Percentiles rank a stretch among this genome's conserved stretches.
These are phyloP conservation scores for Parasitella parasitica DNA, from an alignment of 371 early-diverging fungal species.

Conservation along the genomic window DNA sequence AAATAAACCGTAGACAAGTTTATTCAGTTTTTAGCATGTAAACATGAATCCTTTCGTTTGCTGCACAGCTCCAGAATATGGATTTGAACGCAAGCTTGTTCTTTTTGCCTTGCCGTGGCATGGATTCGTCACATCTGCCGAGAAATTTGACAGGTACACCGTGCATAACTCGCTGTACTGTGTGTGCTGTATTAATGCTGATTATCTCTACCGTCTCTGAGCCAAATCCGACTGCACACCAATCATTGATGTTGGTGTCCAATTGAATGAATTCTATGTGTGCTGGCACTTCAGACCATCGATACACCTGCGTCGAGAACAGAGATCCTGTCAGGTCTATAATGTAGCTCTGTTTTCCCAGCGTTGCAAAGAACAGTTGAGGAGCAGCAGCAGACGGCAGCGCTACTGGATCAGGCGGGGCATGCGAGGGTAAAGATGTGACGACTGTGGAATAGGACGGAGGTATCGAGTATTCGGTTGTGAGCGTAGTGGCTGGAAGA, in stretches of 20 bases:
- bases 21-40: constrained; percentile 21
- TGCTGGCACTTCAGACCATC: constrained; percentile 37
- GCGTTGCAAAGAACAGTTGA: constrained; percentile 47
- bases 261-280: constrained; percentile 43
- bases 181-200: constrained; percentile 27
- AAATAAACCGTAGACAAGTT: background rate
- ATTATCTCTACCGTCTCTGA: constrained; percentile 35
- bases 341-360: constrained; percentile 42
- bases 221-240: constrained; percentile 45
- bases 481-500: constrained; percentile 36
- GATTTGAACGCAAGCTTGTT: constrained; percentile 8
- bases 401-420: constrained; percentile 42
- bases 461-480: constrained; percentile 40
- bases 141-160: constrained; percentile 40
- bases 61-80: constrained; percentile 20
- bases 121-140: constrained; percentile 25
- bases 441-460: constrained; percentile 46
- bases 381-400: constrained; percentile 38
- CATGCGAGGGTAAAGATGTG: constrained; percentile 16
- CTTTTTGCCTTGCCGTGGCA: constrained; percentile 4
- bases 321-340: constrained; percentile 38
- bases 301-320: constrained; percentile 39
- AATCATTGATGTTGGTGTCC: constrained; percentile 8
- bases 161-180: constrained; percentile 35
- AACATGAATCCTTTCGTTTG: constrained; percentile 20